Evolutionary conservation across 2,329 filamentous ascomycete species (phyloP).

Genomic region (Arachnomyces sp.): DNA sequence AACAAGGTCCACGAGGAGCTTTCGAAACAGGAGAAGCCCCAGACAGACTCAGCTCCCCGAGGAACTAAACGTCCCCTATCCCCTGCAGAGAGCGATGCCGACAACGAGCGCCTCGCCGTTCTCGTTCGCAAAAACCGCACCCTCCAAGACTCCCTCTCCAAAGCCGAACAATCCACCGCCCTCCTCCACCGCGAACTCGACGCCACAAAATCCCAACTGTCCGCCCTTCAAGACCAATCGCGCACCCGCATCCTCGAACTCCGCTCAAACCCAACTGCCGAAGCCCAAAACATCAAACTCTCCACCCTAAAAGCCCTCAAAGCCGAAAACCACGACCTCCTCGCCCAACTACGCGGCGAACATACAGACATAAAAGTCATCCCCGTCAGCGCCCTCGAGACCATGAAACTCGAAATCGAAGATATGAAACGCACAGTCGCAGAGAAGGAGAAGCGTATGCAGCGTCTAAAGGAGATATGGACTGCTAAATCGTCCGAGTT

Average conservation of each 20-base stretch:
- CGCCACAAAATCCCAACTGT: slow-evolving; percentile 65
- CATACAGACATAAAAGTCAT: slow-evolving; percentile 53
- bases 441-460: slow-evolving; percentile 67
- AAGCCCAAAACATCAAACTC: slow-evolving; percentile 76
- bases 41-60: slow-evolving; percentile 30
- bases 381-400: slow-evolving; percentile 67
- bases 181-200: slow-evolving; percentile 69
- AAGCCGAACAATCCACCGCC: slow-evolving; percentile 61
- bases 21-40: slow-evolving; percentile 52
- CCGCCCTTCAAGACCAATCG: slow-evolving; percentile 57
- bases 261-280: slow-evolving; percentile 83
- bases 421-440: slow-evolving; percentile 64
- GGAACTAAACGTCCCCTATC: slow-evolving; percentile 60
- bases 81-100: slow-evolving; percentile 45
- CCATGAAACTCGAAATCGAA: slow-evolving; percentile 65
- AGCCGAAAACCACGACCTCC: slow-evolving; percentile 75
- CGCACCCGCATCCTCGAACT: slow-evolving; percentile 78
- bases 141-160: slow-evolving; percentile 68
- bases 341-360: slow-evolving; percentile 58
- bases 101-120: slow-evolving; percentile 68
- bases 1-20: slow-evolving; percentile 67
- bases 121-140: slow-evolving; percentile 81
- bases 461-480: slow-evolving; percentile 89
- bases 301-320: slow-evolving; percentile 69
- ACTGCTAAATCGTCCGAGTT: slow-evolving; percentile 86